These are phyloP conservation scores for Ceratobasidium sp. DNA, from an alignment of 1,284 basidiomycete species.

Conservation along the genomic window DNA sequence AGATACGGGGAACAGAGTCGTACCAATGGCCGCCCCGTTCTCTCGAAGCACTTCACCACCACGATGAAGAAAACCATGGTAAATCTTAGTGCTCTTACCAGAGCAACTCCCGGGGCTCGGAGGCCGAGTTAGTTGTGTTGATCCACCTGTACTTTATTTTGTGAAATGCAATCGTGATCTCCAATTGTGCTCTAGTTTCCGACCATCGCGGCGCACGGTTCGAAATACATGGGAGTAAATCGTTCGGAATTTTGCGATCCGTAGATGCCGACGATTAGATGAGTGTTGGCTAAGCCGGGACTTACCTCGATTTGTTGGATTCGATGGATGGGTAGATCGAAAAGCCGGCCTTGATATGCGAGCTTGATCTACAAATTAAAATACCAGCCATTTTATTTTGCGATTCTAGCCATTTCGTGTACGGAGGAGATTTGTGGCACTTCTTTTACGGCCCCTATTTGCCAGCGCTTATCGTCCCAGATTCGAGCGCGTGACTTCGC, in stretches of 20 bases:
- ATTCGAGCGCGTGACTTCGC: constrained; percentile 4
- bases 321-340: constrained; percentile 1
- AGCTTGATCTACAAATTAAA: neutral
- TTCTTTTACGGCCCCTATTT: neutral
- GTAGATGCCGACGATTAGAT: neutral
- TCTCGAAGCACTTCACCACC: constrained; percentile 18
- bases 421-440: constrained; percentile 13
- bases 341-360: neutral
- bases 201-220: neutral
- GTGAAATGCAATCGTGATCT: constrained; percentile 14
- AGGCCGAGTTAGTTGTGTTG: neutral
- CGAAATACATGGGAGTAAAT: constrained; percentile 8
- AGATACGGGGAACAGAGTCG: constrained; percentile 30
- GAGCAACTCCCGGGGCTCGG: neutral
- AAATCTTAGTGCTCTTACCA: constrained; percentile 15
- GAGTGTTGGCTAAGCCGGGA: constrained; percentile 14
- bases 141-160: neutral
- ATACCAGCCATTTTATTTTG: neutral
- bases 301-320: constrained; percentile 5
- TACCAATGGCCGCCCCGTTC: constrained; percentile 33
- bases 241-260: constrained; percentile 17
- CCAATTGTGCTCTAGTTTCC: constrained; percentile 14
- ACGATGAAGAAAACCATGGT: neutral
- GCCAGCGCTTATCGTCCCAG: neutral
- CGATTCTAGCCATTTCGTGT: constrained; percentile 11